These are phyloP conservation scores for Dictyostelium citrinum DNA, from an alignment of 78 protist species.

Conservation along the genomic window DNA sequence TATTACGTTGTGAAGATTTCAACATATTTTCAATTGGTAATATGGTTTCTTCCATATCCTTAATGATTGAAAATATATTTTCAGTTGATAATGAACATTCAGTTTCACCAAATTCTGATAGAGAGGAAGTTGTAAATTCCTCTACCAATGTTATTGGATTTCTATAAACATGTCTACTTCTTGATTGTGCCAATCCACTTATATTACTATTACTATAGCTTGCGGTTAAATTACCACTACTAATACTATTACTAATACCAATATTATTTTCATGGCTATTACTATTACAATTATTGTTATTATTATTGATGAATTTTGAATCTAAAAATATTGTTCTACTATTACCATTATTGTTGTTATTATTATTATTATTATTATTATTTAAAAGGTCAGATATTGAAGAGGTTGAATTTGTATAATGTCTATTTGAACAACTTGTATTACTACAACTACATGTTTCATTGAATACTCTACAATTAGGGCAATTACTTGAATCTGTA, in stretches of 20 bases:
- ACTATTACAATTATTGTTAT: background rate
- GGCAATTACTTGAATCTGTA: conserved; percentile 19
- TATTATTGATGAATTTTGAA: background rate
- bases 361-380: background rate
- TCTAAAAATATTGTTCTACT: background rate
- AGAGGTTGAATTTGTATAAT: background rate
- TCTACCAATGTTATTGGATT: conserved; percentile 73
- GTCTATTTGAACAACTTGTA: conserved; percentile 13
- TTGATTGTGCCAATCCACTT: background rate
- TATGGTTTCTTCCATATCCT: conserved; percentile 66
- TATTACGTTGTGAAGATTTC: background rate
- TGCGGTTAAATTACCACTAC: background rate
- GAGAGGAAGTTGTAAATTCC: conserved; percentile 33
- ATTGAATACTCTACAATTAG: background rate
- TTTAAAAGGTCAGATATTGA: background rate
- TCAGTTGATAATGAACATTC: conserved; percentile 54
- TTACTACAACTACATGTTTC: background rate
- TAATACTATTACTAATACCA: background rate
- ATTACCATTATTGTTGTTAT: background rate
- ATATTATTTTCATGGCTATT: background rate
- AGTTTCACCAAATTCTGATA: conserved; percentile 25
- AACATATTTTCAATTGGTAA: background rate
- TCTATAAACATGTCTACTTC: background rate
- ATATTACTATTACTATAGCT: background rate
- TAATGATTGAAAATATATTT: conserved; percentile 39